A percentile compares a stretch with the other conserved stretches of the same genome.
These are phyloP conservation scores for Copromyces sp. DNA, from an alignment of 495 filamentous ascomycete genomes.

Conservation along the genomic window DNA sequence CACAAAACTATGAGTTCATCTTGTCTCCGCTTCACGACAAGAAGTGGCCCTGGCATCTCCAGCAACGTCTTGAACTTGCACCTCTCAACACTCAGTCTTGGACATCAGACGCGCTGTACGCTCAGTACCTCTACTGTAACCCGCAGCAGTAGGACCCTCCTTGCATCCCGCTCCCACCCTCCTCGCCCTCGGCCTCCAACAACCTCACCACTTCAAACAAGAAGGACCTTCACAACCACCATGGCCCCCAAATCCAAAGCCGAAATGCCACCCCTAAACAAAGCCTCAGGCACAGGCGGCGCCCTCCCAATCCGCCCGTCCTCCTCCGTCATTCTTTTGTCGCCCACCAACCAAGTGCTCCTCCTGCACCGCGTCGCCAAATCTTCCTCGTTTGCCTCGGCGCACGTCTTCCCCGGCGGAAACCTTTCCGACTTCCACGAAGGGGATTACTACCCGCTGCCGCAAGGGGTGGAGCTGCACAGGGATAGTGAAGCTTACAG, in stretches of 20 bases:
- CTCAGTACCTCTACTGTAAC: background rate
- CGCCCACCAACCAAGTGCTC: constrained; percentile 75
- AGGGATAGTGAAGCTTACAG: constrained; percentile 59
- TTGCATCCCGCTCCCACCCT: background rate
- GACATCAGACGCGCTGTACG: background rate
- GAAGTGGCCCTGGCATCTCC: background rate
- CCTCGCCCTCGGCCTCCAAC: background rate
- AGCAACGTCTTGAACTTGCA: background rate
- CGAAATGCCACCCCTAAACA: background rate
- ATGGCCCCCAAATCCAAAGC: background rate
- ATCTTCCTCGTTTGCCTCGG: constrained; percentile 76
- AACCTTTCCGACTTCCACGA: constrained; percentile 66
- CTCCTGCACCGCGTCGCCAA: constrained; percentile 77
- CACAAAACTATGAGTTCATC: background rate
- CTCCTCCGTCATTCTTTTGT: constrained; percentile 70
- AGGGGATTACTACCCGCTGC: constrained; percentile 44
- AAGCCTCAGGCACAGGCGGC: background rate
- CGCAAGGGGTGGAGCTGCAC: constrained; percentile 43
- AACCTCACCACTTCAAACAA: background rate
- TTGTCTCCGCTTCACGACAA: background rate
- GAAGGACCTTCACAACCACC: background rate
- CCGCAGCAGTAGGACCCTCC: background rate
- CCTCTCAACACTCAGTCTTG: background rate
- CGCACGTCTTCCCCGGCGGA: constrained; percentile 95
- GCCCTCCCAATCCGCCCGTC: background rate